Evolutionary conservation across 2,329 filamentous ascomycete species (phyloP).

Genomic region (Conoideocrella luteorostrata): DNA sequence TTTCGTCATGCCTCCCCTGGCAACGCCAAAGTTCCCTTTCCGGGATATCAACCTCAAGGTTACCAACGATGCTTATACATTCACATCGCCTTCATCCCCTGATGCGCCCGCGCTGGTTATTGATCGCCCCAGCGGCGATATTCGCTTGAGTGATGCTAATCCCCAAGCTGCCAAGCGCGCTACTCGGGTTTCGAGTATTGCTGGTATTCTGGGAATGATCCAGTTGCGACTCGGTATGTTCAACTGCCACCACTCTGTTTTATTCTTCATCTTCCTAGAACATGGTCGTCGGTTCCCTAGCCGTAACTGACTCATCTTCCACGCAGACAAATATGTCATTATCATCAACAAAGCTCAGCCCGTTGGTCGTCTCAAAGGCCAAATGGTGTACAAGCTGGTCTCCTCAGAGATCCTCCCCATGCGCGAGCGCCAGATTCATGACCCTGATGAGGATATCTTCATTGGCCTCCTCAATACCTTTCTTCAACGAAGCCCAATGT

Average conservation of each 20-base stretch:
- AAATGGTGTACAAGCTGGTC: constrained; percentile 91
- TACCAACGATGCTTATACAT: constrained; percentile 87
- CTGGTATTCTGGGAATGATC: constrained; percentile 90
- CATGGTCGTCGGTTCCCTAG: no score
- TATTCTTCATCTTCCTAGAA: no score
- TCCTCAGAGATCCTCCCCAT: constrained; percentile 90
- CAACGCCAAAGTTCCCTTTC: constrained; percentile 56
- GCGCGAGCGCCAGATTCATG: constrained; percentile 84
- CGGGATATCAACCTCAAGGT: constrained; percentile 96
- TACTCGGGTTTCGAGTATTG: constrained; percentile 77
- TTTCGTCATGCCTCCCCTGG: constrained; percentile 30
- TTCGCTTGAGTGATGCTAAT: constrained; percentile 76
- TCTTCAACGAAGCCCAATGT: constrained; percentile 81
- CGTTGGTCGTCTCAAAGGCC: constrained; percentile 84
- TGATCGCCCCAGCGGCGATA: constrained; percentile 85
- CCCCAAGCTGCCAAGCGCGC: constrained; percentile 67
- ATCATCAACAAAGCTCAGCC: constrained; percentile 91
- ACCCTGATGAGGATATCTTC: constrained; percentile 91
- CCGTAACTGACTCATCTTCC: no score
- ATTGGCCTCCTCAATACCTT: constrained; percentile 73
- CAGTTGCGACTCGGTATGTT: constrained; percentile 79
- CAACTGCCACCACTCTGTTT: background rate
- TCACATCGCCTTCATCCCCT: constrained; percentile 90
- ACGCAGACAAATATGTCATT: constrained; percentile 93
- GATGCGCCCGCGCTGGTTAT: constrained; percentile 82